Evolutionary conservation across 2,329 filamentous ascomycete species (phyloP), one percentile per base, ranked within the genome.

Genomic region (Cryphonectria nitschkei): DNA sequence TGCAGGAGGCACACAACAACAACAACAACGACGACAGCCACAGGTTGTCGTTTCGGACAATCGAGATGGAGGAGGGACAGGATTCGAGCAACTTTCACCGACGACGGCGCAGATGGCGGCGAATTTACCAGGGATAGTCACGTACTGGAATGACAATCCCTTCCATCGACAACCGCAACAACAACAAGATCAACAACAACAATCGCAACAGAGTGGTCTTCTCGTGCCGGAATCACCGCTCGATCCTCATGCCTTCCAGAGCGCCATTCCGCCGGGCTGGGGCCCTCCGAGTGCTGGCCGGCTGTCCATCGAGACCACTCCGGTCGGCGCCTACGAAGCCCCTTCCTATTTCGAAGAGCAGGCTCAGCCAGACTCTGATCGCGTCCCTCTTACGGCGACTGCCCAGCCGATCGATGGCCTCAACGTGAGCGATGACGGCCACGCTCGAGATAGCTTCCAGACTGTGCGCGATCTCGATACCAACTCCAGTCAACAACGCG

Each of bases 381-480:
- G 82, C 56, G 83, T 87, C 19, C 89, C 89, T 37, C 81, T 91
- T 66, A 88, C 87, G 19, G 82, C 83, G n/a, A 79, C 83, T 58
- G 85, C 85, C 37, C 85, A 88, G 74, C 86, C 88, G 7, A 90
- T 88, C 7, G 84, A 86, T 26, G 81, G 84, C 19, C 78, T 88
- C 50, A 77, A 79, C 56, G 81, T 84, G 26, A 80, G 75, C 6
- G 73, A 80, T 7, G 78, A 78, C 26, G 75, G 77, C 5, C 84
- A 85, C 26, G 76, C 81, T 19, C 82, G 85, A 70, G 84, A 88
- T 73, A 89, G 89, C 74, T 88, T 89, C 70, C 86, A 88, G 77
- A 88, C 86, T 0, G 82, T 88, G 26, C 85, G 84, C 1, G 85
- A 86, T 70, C 73, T 87, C 76, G 87, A 85, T 70, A 89, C 88